Base-by-base conservation (phyloP, 2,329 filamentous ascomycete genomes). In the Leptosphaerulina australis region DNA sequence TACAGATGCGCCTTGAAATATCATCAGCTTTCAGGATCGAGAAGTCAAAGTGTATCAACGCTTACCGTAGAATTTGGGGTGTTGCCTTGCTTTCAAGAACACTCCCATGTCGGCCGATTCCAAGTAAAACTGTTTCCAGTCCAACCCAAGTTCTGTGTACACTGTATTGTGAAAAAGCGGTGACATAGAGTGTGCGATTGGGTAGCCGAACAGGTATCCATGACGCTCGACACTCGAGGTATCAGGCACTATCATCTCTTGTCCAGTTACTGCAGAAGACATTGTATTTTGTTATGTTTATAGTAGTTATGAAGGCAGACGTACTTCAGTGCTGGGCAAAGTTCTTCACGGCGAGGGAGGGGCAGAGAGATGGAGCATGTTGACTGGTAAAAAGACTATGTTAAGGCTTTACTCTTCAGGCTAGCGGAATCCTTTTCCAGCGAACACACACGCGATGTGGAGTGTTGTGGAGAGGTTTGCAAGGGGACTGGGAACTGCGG, bases 11-110 rank as follows among this genome's bases (percentile, higher is more conserved):
- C 87, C 86, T 82, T 56, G n/a, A 25, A 3, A 26, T 4, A 15
- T 10, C n/a, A 15, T 53, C 17, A 53, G 38, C 31, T 3, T 30
- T 6, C 2, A 8, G 6, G 12, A 12, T 24, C n/a, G n/a, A 26
- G 17, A 4, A 20, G 21, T 14, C 12, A 15, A 4, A 18, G 31
- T 7, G 4, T 6, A 3, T 22, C 14, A 11, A 39, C 5, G 54
- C 75, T 31, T 74, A 81, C 84, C 85, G 63, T 85, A 87, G 69
- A 85, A 88, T 55, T 80, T 76, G 11, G 82, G 79, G 58, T 85
- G 74, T 53, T 78, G 76, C 25, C 82, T 77, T 8, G 86, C 75
- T 7, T 64, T 54, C n/a, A 78, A 62, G 55, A 78, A 78, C n/a
- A 74, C 62, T 2, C 60, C 59, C 61, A 77, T 76, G 46, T 78